phyloP scores from a whole-genome alignment of 2,329 filamentous ascomycete species.

The Biscogniauxia sp. region DNA sequence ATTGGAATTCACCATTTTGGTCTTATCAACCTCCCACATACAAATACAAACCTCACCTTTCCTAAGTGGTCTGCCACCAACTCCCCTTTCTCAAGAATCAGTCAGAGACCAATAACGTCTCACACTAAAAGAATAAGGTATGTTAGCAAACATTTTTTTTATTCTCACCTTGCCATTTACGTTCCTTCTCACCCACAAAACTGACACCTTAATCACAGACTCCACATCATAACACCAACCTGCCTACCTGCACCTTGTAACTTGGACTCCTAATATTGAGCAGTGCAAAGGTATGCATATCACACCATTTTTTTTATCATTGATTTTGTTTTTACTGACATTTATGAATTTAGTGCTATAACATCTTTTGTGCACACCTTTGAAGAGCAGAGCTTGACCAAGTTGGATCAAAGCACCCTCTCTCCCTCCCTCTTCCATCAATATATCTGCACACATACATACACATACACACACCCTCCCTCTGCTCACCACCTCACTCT shows the following conservation, averaged over 20 bases:
- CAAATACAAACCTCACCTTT: neutral
- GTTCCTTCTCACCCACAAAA: neutral
- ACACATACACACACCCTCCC: neutral
- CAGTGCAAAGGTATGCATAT: neutral
- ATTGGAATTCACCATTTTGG: neutral
- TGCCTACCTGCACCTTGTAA: neutral
- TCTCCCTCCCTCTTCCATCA: neutral
- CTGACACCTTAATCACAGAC: too few relatives aligned
- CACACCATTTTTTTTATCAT: neutral
- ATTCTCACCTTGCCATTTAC: neutral
- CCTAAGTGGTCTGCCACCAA: neutral
- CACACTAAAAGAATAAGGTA: neutral
- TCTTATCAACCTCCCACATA: neutral
- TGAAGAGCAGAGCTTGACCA: too few relatives aligned
- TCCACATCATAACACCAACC: neutral
- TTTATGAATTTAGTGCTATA: neutral
- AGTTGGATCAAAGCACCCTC: too few relatives aligned
- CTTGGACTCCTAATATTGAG: neutral
- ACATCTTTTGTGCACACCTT: neutral
- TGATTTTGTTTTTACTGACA: neutral
- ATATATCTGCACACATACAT: neutral
- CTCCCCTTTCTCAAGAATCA: neutral
- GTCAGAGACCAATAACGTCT: neutral
- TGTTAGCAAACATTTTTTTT: neutral
- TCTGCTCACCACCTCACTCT: neutral